These are phyloP conservation scores for Fusarium vanettenii DNA, from an alignment of 2,329 filamentous ascomycete species.

Conservation along the genomic window DNA sequence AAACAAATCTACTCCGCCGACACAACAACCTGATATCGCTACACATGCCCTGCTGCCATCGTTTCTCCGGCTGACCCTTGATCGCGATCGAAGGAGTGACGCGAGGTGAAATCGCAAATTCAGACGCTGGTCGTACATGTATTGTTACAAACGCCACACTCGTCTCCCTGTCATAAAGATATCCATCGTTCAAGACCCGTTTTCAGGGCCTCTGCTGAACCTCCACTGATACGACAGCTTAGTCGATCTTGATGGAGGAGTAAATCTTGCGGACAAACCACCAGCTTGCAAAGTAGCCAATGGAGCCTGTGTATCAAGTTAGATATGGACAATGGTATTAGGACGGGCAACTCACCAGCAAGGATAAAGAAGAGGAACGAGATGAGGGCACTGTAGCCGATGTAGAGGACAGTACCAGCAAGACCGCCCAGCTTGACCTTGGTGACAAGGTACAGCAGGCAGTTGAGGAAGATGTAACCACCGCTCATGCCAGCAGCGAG, in stretches of 20 bases:
- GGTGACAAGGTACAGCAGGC: constrained; percentile 89
- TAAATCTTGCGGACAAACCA: constrained; percentile 95
- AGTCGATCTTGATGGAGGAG: constrained; percentile 98
- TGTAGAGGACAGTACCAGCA: constrained; percentile 88
- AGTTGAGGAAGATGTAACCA: constrained; percentile 91
- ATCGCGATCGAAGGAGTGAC: background rate
- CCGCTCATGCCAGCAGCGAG: constrained; percentile 91
- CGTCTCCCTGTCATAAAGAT: constrained; percentile 35
- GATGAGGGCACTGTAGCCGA: constrained; percentile 91
- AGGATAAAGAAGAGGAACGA: constrained; percentile 94
- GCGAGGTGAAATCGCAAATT: constrained; percentile 26
- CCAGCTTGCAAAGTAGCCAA: constrained; percentile 96
- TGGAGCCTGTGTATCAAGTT: constrained; percentile 73
- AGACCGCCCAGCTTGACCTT: constrained; percentile 87
- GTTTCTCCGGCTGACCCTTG: constrained; percentile 5
- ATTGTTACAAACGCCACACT: constrained; percentile 44
- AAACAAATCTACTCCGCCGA: constrained; percentile 29
- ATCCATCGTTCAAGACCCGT: constrained; percentile 20
- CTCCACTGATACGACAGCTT: constrained; percentile 33
- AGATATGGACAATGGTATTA: constrained; percentile 10
- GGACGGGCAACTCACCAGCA: constrained; percentile 75
- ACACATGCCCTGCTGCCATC: constrained; percentile 3
- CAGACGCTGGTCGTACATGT: constrained; percentile 47
- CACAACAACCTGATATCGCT: constrained; percentile 21
- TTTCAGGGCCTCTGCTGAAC: constrained; percentile 1